A percentile compares a stretch with the other conserved stretches of the same genome.
Evolutionary conservation across 345 rosid species (phyloP).

Genomic region (Mangifera indica): DNA sequence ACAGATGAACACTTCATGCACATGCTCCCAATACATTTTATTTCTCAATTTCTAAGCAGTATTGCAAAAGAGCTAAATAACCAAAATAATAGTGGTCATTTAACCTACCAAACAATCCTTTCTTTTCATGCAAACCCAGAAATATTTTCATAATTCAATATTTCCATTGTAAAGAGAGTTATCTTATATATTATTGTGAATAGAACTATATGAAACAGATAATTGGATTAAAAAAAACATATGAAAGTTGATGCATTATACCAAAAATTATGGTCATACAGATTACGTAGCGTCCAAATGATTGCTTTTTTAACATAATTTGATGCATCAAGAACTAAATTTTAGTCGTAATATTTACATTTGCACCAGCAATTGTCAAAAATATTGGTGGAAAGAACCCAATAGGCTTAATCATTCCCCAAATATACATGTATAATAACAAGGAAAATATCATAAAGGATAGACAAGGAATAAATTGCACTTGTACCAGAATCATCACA

Average conservation of each 20-base stretch:
- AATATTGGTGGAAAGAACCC: background rate
- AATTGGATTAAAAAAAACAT: background rate
- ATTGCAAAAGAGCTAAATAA: background rate
- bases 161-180: background rate
- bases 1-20: background rate
- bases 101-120: background rate
- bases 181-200: background rate
- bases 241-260: background rate
- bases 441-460: background rate
- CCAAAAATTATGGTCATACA: background rate
- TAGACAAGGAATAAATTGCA: background rate
- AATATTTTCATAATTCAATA: background rate
- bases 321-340: background rate
- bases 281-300: background rate
- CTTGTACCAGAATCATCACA: conserved; percentile 79
- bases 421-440: background rate
- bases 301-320: background rate
- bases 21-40: background rate
- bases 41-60: background rate
- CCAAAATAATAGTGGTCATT: background rate
- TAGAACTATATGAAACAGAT: background rate
- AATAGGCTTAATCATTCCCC: background rate
- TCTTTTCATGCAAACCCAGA: background rate
- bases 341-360: background rate
- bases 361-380: background rate